Evolutionary conservation across 257 asterid genomes (phyloP), one percentile per base, ranked within the genome.

Genomic region (Ehretia macrophylla): DNA sequence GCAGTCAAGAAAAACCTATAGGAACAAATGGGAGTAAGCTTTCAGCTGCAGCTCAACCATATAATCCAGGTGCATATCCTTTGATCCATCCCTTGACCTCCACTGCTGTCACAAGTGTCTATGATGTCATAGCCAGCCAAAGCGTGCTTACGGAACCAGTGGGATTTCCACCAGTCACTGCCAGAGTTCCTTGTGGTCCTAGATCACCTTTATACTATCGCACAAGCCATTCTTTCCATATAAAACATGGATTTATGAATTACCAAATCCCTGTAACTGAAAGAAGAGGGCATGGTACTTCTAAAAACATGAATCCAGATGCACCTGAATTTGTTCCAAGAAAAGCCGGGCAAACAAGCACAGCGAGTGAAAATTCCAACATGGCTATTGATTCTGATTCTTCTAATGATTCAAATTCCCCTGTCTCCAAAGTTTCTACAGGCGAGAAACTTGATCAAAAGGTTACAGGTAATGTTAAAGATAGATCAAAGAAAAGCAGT

Each of bases 171-270:
- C 78, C 99, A 17, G 86, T 87, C 70, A 81, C 96, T 71, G 88
- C 95, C 3, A 81, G 94, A 63, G 97, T 93, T 66, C 96, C 97
- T 17, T 83, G 96, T 65, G 97, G 99, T 53, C 99, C 97, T 40
- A 79, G 96, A 68, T 87, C 96, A 32, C 85, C 88, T 5, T 73
- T 93, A 89, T 87, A 89, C 73, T 86, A 81, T 66, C 71, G 88
- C 67, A 74, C 87, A 18, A 72, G 66, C 83, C 81, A 79, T 67
- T 55, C 77, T 51, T 83, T 76, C 72, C 79, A 83, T 27, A 62
- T 79, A 68, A 79, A 79, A 68, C 86, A 82, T 11, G 90, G 87
- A 51, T 70, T 81, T 55, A 51, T 74, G 62, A 85, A 72, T 66
- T 83, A 77, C 79, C 91, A 77, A 71, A 59, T 60, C 57, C 90